These are phyloP conservation scores for Penicillium verrucosum DNA, from an alignment of 2,329 filamentous ascomycete species.

Conservation along the genomic window DNA sequence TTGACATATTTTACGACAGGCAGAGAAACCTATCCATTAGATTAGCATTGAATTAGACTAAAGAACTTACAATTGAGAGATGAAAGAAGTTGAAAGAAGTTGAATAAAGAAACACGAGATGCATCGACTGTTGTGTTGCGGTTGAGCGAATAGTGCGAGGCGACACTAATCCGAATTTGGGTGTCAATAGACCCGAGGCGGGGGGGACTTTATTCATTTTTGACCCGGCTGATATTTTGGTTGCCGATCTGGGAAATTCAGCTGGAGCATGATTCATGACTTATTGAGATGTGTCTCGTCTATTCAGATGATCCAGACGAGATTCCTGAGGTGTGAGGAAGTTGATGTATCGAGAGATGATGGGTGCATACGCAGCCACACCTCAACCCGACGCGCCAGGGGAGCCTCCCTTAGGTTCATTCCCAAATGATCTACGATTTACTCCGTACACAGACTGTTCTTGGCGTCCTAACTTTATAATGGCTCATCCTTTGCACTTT, in stretches of 20 bases:
- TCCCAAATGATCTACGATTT: too few relatives aligned
- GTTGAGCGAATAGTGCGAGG: conserved; percentile 5
- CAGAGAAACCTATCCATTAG: conserved; percentile 6
- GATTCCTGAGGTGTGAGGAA: background rate
- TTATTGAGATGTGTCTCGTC: background rate
- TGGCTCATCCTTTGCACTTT: too few relatives aligned
- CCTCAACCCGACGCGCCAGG: too few relatives aligned
- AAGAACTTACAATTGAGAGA: background rate
- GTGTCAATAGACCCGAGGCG: conserved; percentile 23
- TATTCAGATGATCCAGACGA: background rate
- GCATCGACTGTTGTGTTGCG: background rate
- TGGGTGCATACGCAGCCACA: too few relatives aligned
- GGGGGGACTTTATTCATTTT: conserved; percentile 7
- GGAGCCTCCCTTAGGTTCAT: too few relatives aligned
- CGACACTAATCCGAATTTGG: conserved; percentile 18
- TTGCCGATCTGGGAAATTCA: background rate
- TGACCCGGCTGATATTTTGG: background rate
- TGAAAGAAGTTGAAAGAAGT: background rate
- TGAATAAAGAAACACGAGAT: conserved; percentile 1
- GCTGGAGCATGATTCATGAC: background rate
- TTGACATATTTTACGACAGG: conserved; percentile 1
- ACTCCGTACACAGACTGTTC: too few relatives aligned
- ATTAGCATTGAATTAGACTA: background rate
- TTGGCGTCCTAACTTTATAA: too few relatives aligned
- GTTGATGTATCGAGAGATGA: background rate